phyloP scores from a whole-genome alignment of 495 filamentous ascomycete species.

The Cladorrhinum samala region DNA sequence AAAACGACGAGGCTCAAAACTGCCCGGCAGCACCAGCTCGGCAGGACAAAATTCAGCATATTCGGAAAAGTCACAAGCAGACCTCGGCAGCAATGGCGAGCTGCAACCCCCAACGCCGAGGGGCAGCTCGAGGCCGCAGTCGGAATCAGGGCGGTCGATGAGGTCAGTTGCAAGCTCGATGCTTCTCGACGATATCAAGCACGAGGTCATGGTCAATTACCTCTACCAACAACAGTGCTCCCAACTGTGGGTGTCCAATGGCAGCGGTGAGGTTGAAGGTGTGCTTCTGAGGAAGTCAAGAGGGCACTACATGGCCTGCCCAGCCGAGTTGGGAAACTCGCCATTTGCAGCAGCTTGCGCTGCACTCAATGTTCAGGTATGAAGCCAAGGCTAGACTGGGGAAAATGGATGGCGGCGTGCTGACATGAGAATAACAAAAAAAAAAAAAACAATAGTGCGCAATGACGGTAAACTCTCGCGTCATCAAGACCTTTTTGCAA shows the following conservation, averaged over 20 bases:
- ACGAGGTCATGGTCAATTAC: constrained; percentile 79
- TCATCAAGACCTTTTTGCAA: constrained; percentile 67
- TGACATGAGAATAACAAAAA: not conserved
- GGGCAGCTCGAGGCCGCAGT: constrained; percentile 45
- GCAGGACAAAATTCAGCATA: constrained; percentile 11
- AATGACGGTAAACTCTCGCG: constrained; percentile 73
- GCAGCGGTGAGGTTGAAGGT: constrained; percentile 60
- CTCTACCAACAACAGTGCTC: constrained; percentile 71
- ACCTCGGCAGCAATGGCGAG: constrained; percentile 28
- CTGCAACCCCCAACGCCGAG: constrained; percentile 42
- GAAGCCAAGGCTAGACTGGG: too few species aligned
- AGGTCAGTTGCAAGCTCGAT: constrained; percentile 48
- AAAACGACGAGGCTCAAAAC: not conserved
- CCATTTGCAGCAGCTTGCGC: constrained; percentile 55
- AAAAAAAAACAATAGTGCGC: constrained; percentile 45
- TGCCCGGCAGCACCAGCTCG: not conserved
- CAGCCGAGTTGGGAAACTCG: constrained; percentile 52
- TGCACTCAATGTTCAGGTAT: constrained; percentile 64
- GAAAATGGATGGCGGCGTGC: too few species aligned
- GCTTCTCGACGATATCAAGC: constrained; percentile 69
- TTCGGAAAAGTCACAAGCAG: constrained; percentile 21
- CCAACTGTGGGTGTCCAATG: constrained; percentile 64
- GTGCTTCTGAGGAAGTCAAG: constrained; percentile 61
- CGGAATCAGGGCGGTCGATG: constrained; percentile 40
- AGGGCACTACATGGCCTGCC: constrained; percentile 63